phyloP scores from a whole-genome alignment of 768 basidiomycete genomes.

The Austroboletus eburneus region DNA sequence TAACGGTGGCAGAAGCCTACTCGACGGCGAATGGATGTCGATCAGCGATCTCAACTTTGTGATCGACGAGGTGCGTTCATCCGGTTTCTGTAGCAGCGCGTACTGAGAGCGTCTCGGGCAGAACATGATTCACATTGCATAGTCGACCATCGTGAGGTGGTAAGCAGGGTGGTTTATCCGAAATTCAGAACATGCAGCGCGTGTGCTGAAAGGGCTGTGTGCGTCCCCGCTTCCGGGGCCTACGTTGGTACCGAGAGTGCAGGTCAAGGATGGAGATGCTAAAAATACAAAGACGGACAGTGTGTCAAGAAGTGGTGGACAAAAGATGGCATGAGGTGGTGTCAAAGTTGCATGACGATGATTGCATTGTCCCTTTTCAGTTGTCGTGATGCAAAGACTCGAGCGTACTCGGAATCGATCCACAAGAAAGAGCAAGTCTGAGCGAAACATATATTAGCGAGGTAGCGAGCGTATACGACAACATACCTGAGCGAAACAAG shows the following conservation, averaged over 20 bases:
- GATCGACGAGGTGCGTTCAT: constrained; percentile 85
- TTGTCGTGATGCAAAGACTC: no score
- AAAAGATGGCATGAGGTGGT: constrained; percentile 54
- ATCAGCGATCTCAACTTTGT: constrained; percentile 95
- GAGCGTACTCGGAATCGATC: no score
- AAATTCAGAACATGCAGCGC: constrained; percentile 87
- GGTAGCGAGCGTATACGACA: no score
- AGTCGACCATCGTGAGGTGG: constrained; percentile 87
- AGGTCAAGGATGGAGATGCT: constrained; percentile 15
- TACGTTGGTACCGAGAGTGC: not conserved
- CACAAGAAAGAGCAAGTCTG: no score
- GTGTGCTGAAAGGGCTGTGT: constrained; percentile 77
- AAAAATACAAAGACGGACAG: constrained; percentile 27
- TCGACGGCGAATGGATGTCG: constrained; percentile 83
- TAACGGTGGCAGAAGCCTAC: constrained; percentile 52
- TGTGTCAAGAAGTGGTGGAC: constrained; percentile 38
- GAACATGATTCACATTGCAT: constrained; percentile 97
- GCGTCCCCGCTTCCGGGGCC: constrained; percentile 46
- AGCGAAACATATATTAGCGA: no score
- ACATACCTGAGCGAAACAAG: no score
- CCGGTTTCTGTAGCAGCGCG: no score
- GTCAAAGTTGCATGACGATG: constrained; percentile 32
- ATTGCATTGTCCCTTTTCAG: no score
- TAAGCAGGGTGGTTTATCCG: constrained; percentile 98
- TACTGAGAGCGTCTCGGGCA: constrained; percentile 35